phyloP scores from a whole-genome alignment of 2,329 filamentous ascomycete species.

The Penicillium sp. region DNA sequence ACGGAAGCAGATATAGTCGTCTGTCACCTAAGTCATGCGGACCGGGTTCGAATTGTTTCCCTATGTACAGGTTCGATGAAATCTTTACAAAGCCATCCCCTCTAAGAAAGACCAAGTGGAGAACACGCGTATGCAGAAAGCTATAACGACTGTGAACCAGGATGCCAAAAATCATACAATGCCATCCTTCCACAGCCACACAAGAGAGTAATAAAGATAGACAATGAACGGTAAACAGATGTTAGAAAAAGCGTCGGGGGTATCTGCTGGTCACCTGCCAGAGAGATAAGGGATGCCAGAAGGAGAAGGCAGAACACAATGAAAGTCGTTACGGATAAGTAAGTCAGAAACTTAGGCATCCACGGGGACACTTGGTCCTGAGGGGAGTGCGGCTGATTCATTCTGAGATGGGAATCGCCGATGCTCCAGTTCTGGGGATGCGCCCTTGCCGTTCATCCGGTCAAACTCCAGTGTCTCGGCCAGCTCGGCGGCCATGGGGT shows the following conservation, averaged over 20 bases:
- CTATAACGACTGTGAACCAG: too few species aligned
- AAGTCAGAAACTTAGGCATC: conserved; percentile 27
- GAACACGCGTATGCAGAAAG: too few species aligned
- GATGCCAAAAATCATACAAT: neutral
- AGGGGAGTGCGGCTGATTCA: conserved; percentile 27
- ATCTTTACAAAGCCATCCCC: too few species aligned
- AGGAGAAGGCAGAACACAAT: conserved; percentile 14
- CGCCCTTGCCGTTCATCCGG: conserved; percentile 38
- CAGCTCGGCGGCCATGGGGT: conserved; percentile 48
- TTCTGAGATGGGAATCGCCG: conserved; percentile 21
- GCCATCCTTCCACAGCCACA: neutral
- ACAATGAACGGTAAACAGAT: conserved; percentile 3
- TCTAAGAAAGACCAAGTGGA: too few species aligned
- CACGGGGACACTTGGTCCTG: conserved; percentile 33
- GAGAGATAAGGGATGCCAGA: conserved; percentile 20
- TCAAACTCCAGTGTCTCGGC: conserved; percentile 47
- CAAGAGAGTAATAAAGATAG: neutral
- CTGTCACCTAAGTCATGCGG: too few species aligned
- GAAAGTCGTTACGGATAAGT: conserved; percentile 17
- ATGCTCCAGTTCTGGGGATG: conserved; percentile 30
- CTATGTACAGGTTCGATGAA: too few species aligned
- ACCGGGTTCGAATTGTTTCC: too few species aligned
- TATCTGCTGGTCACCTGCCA: conserved; percentile 34
- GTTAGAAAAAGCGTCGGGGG: conserved; percentile 20
- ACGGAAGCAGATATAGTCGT: too few species aligned